Evolutionary conservation across 2,329 filamentous ascomycete species (phyloP), one percentile per base, ranked within the genome.

Genomic region (Colletotrichum sp.): DNA sequence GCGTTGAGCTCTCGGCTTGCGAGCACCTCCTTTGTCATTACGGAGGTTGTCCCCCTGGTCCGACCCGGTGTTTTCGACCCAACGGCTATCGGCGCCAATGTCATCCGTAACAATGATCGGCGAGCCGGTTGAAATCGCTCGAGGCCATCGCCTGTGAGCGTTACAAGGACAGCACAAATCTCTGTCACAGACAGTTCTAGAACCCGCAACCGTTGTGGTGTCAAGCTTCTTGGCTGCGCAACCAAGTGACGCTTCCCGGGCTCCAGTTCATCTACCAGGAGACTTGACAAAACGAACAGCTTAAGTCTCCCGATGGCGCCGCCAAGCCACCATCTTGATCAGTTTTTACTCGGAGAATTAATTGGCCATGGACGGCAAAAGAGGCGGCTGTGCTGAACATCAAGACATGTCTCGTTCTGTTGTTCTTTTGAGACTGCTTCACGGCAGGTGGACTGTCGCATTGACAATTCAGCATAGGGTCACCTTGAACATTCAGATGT

Each of bases 261-360:
- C 29, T 11, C 11, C 57, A n/a, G 57, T 18, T n/a, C 51, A 43
- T 47, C 12, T 54, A 43, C n/a, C 18, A n/a, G n/a, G 57, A 69
- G 58, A 72, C 70, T 63, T 16, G 66, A 69, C 34, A 55, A 73
- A 70, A 65, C 70, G 29, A 31, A 47, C 47, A 59, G 13, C 59
- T 70, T 43, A 27, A 29, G 13, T 57, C 12, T 47, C 18, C 21
- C 47, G 36, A 66, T 21, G 33, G 31, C 58, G 24, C 29, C n/a
- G 54, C 54, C 67, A 65, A 62, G 67, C 16, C 31, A 16, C 38
- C 21, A 29, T 62, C 7, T 55, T 58, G n/a, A 31, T 33, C 54
- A 66, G 36, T 34, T 54, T 54, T 55, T 43, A n/a, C 5, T 70
- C 67, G 67, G 62, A 43, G 61, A 66, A 61, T 51, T 54, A 11